These are phyloP conservation scores for Rhexocercosporidium sp. DNA, from an alignment of 2,329 filamentous ascomycete genomes.

Conservation along the genomic window DNA sequence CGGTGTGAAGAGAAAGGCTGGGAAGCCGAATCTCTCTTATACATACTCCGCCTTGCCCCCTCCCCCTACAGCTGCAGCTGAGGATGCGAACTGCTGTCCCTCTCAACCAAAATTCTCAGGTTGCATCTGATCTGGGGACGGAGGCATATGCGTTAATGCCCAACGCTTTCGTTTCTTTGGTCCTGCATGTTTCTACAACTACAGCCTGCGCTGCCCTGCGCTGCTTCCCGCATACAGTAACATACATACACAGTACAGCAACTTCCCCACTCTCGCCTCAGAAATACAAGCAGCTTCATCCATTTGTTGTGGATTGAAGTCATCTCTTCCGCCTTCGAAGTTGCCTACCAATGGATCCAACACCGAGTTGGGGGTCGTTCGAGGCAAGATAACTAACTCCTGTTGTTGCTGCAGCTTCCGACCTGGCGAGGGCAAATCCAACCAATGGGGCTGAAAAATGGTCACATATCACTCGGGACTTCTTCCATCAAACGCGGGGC, in stretches of 20 bases:
- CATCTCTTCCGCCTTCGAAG: not conserved
- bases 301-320: constrained; percentile 1
- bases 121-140: no score
- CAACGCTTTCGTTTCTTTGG: not conserved
- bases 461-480: constrained; percentile 3
- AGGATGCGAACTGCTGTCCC: no score
- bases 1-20: not conserved
- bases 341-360: not conserved
- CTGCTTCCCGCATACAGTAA: not conserved
- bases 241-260: not conserved
- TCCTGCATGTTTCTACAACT: not conserved
- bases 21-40: constrained; percentile 24
- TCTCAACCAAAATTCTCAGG: not conserved
- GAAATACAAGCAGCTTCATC: not conserved
- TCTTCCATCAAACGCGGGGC: not conserved
- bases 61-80: not conserved
- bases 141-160: not conserved
- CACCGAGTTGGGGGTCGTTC: not conserved
- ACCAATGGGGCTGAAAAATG: not conserved
- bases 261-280: not conserved
- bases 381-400: no score
- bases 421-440: not conserved
- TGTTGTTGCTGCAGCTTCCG: not conserved
- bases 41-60: constrained; percentile 14
- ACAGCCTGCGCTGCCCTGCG: not conserved